Evolutionary conservation across 768 basidiomycete genomes (phyloP).

Genomic region (Auriscalpium orientale): DNA sequence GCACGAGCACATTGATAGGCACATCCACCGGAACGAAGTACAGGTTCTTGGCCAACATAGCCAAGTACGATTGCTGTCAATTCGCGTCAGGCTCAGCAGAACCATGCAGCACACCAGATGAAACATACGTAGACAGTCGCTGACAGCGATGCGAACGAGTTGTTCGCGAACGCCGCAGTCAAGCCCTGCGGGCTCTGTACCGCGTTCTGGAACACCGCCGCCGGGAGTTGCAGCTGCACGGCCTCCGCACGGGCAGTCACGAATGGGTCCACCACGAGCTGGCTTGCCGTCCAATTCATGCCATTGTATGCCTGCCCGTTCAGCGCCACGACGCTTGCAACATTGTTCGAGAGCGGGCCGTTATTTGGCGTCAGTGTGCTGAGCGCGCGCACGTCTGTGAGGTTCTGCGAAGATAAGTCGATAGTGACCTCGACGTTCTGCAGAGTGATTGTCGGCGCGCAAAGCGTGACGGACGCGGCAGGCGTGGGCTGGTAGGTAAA

Average conservation of each 20-base stretch:
- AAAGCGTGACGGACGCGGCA: slow-evolving; percentile 38
- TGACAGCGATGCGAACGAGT: slow-evolving; percentile 31
- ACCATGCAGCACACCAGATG: neutral
- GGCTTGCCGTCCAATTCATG: slow-evolving; percentile 37
- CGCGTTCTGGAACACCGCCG: slow-evolving; percentile 43
- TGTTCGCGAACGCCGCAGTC: slow-evolving; percentile 28
- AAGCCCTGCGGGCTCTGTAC: slow-evolving; percentile 32
- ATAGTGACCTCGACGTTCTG: slow-evolving; percentile 38
- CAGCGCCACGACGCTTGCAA: slow-evolving; percentile 33
- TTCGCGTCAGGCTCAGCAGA: neutral
- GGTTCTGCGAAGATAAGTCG: slow-evolving; percentile 36
- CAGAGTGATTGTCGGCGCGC: slow-evolving; percentile 36
- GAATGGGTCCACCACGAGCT: slow-evolving; percentile 30
- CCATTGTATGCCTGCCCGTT: slow-evolving; percentile 47
- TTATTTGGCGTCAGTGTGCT: slow-evolving; percentile 26
- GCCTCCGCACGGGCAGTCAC: slow-evolving; percentile 32
- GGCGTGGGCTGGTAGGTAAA: slow-evolving; percentile 37
- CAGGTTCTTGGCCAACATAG: slow-evolving; percentile 41
- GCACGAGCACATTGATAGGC: slow-evolving; percentile 33
- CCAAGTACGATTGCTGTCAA: slow-evolving; percentile 37
- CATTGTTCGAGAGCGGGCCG: slow-evolving; percentile 32
- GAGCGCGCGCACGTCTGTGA: slow-evolving; percentile 36
- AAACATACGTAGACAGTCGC: slow-evolving; percentile 42
- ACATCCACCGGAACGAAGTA: slow-evolving; percentile 37
- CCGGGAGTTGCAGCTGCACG: slow-evolving; percentile 42